Evolutionary conservation across 371 early-diverging fungal genomes (phyloP).

Genomic region (Fennellomyces sp.): DNA sequence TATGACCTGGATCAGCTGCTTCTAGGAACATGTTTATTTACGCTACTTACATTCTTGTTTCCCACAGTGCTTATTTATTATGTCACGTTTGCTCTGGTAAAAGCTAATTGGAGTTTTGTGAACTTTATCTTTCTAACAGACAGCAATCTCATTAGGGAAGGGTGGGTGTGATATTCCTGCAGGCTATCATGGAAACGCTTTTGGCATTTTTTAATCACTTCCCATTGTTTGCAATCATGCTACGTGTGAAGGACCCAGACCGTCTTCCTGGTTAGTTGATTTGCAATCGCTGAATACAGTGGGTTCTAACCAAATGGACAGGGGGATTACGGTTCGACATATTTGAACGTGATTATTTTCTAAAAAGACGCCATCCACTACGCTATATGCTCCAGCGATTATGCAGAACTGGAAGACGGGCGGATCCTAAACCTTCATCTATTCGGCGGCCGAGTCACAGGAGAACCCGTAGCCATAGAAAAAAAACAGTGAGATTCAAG

Average conservation of each 20-base stretch:
- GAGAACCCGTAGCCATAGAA: background rate
- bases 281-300: background rate
- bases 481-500: conserved; percentile 14
- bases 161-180: conserved; percentile 78
- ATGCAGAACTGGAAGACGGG: background rate
- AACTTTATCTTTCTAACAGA: too few species aligned
- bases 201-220: conserved; percentile 93
- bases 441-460: background rate
- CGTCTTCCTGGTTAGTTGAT: conserved; percentile 76
- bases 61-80: conserved; percentile 96
- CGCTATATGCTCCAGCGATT: background rate
- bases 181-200: conserved; percentile 80
- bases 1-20: conserved; percentile 95
- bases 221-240: conserved; percentile 90
- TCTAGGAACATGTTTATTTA: conserved; percentile 93
- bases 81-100: conserved; percentile 82
- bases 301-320: conserved; percentile 13
- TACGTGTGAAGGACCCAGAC: conserved; percentile 86
- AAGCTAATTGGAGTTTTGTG: conserved; percentile 13
- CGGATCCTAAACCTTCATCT: background rate
- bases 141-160: conserved; percentile 50
- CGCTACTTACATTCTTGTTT: conserved; percentile 89
- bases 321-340: conserved; percentile 54
- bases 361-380: conserved; percentile 25
- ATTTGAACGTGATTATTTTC: conserved; percentile 40